Evolutionary conservation across 192 early-diverging fungal genomes (phyloP), one percentile per base, ranked within the genome.

Genomic region (Backusella luteola): DNA sequence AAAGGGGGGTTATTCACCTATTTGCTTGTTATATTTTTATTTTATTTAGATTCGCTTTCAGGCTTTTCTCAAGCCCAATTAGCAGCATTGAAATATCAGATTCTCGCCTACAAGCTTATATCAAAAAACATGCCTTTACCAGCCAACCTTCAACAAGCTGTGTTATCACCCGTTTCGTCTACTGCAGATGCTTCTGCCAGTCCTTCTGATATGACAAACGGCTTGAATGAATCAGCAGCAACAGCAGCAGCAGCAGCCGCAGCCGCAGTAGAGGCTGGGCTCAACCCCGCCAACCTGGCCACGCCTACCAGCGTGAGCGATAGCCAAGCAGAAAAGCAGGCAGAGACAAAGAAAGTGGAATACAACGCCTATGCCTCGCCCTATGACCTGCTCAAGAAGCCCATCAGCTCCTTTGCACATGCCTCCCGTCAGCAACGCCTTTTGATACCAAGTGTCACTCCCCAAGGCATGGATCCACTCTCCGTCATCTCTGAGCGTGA

Each of bases 51-150:
- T 73, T 69, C 41, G 34, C 52, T n/a, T 39, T 32, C 49, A 67
- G 67, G 35, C 29, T 88, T 93, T 72, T 86, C 89, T 3, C 70
- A 74, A 34, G 88, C 87, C 36, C 94, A 98, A 70, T 73, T 94
- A 26, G 82, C 86, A 11, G 85, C 87, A 11, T 85, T 98, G 32
- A 90, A 92, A 76, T 87, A 86, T 72, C 97, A 98, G 73, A 96
- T 96, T 71, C 84, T 93, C 42, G 94, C 94, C 38, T 97, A 92
- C 83, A 93, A 95, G 71, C 84, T 93, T 29, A 89, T 96, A 44
- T 87, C 93, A 38, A 86, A 86, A 77, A 96, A 95, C 81, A 85
- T 93, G 85, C 89, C 92, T 9, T 80, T 98, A 14, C 94, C 95
- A 67, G 79, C 87, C 36, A 79, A 89, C 69, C 80, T 95, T 34